phyloP scores from a whole-genome alignment of 2,329 filamentous ascomycete genomes.

The Didymosphaeria variabile region DNA sequence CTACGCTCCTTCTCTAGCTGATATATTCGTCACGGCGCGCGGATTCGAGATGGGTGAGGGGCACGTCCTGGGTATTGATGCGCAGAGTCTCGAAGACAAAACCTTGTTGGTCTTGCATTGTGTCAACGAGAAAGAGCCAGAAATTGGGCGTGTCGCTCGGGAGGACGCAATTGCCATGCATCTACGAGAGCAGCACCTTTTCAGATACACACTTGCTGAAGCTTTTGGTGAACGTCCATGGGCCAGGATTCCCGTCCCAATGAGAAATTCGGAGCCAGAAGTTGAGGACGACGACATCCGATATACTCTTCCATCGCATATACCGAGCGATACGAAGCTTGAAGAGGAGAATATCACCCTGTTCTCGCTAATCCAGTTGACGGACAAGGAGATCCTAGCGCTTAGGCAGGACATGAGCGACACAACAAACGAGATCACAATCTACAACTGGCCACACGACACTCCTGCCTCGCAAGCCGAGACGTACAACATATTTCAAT shows the following conservation, averaged over 20 bases:
- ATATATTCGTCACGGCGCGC: neutral
- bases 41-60: neutral
- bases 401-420: constrained; percentile 14
- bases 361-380: constrained; percentile 18
- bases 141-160: neutral
- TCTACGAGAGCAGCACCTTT: neutral
- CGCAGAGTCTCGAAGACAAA: neutral
- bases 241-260: neutral
- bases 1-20: neutral
- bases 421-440: constrained; percentile 13
- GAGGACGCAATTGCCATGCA: neutral
- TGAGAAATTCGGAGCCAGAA: neutral
- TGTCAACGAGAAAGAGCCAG: neutral
- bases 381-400: constrained; percentile 7
- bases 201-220: neutral
- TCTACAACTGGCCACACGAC: constrained; percentile 20
- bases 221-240: neutral
- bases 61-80: neutral
- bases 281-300: neutral
- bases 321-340: constrained; percentile 48
- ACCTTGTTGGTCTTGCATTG: neutral
- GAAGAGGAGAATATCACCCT: constrained; percentile 39
- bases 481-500: constrained; percentile 15
- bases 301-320: constrained; percentile 1
- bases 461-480: constrained; percentile 18